Percentiles rank a stretch among this genome's conserved stretches.
Conservation (phyloP, 2,329 filamentous ascomycete species). For the Botrytis pseudocinerea region DNA sequence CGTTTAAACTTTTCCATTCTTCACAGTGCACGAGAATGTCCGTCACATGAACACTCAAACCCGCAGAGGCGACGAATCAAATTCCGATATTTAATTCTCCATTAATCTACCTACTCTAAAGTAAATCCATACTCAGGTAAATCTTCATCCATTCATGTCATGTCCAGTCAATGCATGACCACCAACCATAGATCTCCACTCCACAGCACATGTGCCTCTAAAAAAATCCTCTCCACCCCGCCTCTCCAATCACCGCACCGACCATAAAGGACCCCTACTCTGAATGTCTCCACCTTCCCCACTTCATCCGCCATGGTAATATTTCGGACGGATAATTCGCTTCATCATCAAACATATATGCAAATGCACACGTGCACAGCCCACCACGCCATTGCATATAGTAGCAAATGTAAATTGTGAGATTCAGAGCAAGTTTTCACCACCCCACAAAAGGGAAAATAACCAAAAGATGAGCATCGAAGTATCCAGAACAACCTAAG, state of each 20-base stretch:
- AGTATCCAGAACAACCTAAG: constrained; percentile 16
- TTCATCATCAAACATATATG: constrained; percentile 2
- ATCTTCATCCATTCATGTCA: not conserved
- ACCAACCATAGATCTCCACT: constrained; percentile 1
- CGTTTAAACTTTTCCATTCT: not conserved
- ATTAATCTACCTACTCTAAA: not conserved
- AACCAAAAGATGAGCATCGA: not conserved
- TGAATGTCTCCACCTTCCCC: not conserved
- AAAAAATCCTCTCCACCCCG: constrained; percentile 4
- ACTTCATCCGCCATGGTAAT: not conserved
- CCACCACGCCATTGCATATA: constrained; percentile 4
- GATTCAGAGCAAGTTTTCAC: constrained; percentile 1
- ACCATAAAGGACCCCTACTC: not conserved
- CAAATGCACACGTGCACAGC: constrained; percentile 11
- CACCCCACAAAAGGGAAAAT: not conserved
- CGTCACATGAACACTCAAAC: not conserved
- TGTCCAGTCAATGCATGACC: not conserved
- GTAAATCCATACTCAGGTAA: constrained; percentile 7
- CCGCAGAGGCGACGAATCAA: not conserved
- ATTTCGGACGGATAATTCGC: constrained; percentile 8
- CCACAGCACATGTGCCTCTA: constrained; percentile 1
- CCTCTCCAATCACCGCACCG: constrained; percentile 8
- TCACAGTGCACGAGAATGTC: not conserved
- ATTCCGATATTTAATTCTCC: not conserved
- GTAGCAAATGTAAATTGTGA: constrained; percentile 4